Conservation (phyloP, 768 basidiomycete species). For the Clavaria fumosa region DNA sequence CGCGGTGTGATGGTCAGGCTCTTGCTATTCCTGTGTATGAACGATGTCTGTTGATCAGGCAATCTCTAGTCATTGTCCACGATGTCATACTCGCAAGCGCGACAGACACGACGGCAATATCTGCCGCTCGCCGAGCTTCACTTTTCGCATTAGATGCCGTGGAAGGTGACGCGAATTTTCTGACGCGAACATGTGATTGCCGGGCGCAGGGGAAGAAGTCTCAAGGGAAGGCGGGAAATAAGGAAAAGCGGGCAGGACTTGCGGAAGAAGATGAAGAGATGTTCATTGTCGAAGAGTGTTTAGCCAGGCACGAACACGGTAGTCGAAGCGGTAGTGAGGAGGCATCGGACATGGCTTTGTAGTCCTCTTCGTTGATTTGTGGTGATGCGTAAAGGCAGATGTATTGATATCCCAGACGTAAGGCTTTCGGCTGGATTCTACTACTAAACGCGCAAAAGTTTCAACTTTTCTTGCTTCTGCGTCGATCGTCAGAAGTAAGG, state of each 20-base stretch:
- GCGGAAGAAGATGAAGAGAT: conserved; percentile 2
- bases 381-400: no score
- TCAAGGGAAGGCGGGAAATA: conserved; percentile 12
- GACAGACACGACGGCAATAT: conserved; percentile 30
- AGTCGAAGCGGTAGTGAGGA: neutral
- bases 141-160: conserved; percentile 53
- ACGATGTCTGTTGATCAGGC: no score
- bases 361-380: no score
- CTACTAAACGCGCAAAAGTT: no score
- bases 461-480: no score
- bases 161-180: conserved; percentile 45
- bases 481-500: no score
- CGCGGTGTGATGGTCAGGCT: conserved; percentile 38
- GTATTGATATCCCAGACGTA: neutral
- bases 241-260: conserved; percentile 11
- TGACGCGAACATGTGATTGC: conserved; percentile 56
- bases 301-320: neutral
- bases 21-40: neutral
- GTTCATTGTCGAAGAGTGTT: neutral
- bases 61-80: conserved; percentile 57
- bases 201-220: conserved; percentile 27
- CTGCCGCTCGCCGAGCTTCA: conserved; percentile 48
- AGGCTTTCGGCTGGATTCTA: neutral
- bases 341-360: no score
- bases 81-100: conserved; percentile 45